Evolutionary conservation across 306 rosid genomes (phyloP).

Genomic region (Prunus salicina): DNA sequence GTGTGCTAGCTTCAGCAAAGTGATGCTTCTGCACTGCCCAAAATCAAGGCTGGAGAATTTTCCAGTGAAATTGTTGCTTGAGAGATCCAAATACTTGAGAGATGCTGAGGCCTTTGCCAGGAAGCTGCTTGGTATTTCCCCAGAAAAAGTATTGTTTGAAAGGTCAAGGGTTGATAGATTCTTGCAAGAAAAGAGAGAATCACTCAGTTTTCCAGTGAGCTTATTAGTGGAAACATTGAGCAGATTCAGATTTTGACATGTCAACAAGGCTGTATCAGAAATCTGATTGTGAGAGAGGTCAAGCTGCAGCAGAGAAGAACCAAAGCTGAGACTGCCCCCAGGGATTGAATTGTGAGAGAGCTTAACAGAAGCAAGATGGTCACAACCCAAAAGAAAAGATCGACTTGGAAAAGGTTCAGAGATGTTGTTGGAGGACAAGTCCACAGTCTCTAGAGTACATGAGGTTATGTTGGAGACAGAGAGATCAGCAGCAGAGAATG

Average conservation of each 20-base stretch:
- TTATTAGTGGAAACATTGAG: slow-evolving; percentile 51
- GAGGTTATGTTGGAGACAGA: slow-evolving; percentile 17
- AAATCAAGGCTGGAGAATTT: slow-evolving; percentile 42
- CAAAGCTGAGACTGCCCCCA: slow-evolving; percentile 13
- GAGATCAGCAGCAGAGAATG: slow-evolving; percentile 38
- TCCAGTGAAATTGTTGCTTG: slow-evolving; percentile 50
- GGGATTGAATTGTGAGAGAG: slow-evolving; percentile 49
- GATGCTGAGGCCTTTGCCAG: slow-evolving; percentile 27
- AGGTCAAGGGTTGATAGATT: slow-evolving; percentile 45
- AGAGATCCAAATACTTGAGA: slow-evolving; percentile 51
- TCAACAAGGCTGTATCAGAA: slow-evolving; percentile 32
- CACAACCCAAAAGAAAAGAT: slow-evolving; percentile 28
- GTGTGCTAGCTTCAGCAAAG: slow-evolving; percentile 37
- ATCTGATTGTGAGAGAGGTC: slow-evolving; percentile 53
- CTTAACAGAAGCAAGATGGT: slow-evolving; percentile 34
- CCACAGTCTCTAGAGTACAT: slow-evolving; percentile 41
- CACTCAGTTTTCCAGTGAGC: slow-evolving; percentile 41
- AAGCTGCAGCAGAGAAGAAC: slow-evolving; percentile 39
- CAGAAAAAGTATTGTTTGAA: slow-evolving; percentile 45
- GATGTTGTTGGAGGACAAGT: slow-evolving; percentile 60
- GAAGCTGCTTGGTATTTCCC: slow-evolving; percentile 37
- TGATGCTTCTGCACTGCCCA: slow-evolving; percentile 40
- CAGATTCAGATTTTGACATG: slow-evolving; percentile 32
- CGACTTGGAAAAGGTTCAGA: slow-evolving; percentile 28
- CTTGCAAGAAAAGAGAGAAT: slow-evolving; percentile 21